phyloP scores from a whole-genome alignment of 495 filamentous ascomycete species.

The Xanthoparmelia taractica region DNA sequence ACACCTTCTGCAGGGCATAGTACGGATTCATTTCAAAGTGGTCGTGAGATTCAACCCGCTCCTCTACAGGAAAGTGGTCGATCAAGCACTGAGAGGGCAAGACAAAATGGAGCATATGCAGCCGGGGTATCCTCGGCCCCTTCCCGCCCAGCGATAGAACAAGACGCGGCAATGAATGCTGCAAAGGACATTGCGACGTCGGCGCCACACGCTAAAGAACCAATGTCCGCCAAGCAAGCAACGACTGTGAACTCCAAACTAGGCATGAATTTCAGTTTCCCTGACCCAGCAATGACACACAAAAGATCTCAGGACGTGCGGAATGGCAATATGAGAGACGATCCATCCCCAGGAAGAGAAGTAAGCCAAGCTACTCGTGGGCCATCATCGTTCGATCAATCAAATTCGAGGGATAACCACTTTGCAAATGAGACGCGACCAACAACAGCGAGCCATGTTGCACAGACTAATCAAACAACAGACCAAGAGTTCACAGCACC shows the following conservation, averaged over 20 bases:
- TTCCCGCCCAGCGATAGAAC: background rate
- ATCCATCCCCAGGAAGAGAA: background rate
- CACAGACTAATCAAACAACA: conserved; percentile 1
- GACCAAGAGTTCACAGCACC: conserved; percentile 6
- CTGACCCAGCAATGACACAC: background rate
- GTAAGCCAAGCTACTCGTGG: background rate
- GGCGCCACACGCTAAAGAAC: background rate
- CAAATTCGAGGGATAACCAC: conserved; percentile 4
- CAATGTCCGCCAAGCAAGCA: background rate
- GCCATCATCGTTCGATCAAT: conserved; percentile 5
- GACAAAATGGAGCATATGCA: conserved; percentile 22
- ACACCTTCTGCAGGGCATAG: conserved; percentile 43
- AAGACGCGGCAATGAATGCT: conserved; percentile 17
- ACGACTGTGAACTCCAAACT: background rate
- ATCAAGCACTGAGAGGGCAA: conserved; percentile 22
- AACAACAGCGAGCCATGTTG: conserved; percentile 17
- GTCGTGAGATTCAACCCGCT: conserved; percentile 34
- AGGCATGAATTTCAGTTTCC: background rate
- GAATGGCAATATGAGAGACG: conserved; percentile 3
- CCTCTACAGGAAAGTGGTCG: conserved; percentile 15
- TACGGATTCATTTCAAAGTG: conserved; percentile 48
- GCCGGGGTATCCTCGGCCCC: background rate
- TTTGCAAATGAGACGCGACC: conserved; percentile 16
- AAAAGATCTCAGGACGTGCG: conserved; percentile 3
- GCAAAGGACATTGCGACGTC: conserved; percentile 8